Percentiles rank a stretch among this genome's conserved stretches.
phyloP scores from a whole-genome alignment of 1,284 basidiomycete genomes.

The Heterobasidion irregulare region DNA sequence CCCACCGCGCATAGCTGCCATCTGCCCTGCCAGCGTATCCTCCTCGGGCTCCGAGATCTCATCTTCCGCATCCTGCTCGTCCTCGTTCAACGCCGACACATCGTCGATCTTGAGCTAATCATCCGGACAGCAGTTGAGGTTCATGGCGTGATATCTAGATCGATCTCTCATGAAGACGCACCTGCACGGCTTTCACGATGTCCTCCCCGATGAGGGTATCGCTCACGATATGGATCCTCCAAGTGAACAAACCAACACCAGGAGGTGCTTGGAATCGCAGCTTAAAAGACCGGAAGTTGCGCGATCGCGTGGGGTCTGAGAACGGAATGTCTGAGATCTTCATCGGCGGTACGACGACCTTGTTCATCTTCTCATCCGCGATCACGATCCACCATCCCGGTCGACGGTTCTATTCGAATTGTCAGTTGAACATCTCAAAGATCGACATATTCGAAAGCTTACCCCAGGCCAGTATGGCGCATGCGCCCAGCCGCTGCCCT shows the following conservation, averaged over 20 bases:
- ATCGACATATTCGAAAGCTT: slow-evolving; percentile 20
- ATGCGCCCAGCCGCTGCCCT: slow-evolving; percentile 64
- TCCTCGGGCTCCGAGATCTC: slow-evolving; percentile 96
- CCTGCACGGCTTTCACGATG: slow-evolving; percentile 62
- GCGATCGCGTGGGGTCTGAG: slow-evolving; percentile 44
- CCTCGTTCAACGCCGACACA: slow-evolving; percentile 43
- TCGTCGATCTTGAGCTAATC: slow-evolving; percentile 79
- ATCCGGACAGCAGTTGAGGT: not conserved
- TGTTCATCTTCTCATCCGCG: slow-evolving; percentile 85
- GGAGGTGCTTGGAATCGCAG: slow-evolving; percentile 95
- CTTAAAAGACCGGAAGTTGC: slow-evolving; percentile 78
- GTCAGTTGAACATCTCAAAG: not conserved
- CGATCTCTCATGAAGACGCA: slow-evolving; percentile 9
- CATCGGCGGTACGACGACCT: slow-evolving; percentile 86
- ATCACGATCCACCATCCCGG: slow-evolving; percentile 90
- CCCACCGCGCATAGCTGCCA: slow-evolving; percentile 95
- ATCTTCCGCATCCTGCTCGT: slow-evolving; percentile 68
- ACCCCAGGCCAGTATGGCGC: slow-evolving; percentile 90
- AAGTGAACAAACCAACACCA: slow-evolving; percentile 79
- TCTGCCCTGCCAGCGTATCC: slow-evolving; percentile 93
- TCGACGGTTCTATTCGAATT: slow-evolving; percentile 57
- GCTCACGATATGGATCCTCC: slow-evolving; percentile 80
- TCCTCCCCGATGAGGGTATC: slow-evolving; percentile 90
- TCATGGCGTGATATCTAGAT: no score
- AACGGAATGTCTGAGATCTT: slow-evolving; percentile 79